Evolutionary conservation across 108 stramenopile genomes (phyloP), one percentile per base, ranked within the genome.

Genomic region (Fistulifera solaris): DNA sequence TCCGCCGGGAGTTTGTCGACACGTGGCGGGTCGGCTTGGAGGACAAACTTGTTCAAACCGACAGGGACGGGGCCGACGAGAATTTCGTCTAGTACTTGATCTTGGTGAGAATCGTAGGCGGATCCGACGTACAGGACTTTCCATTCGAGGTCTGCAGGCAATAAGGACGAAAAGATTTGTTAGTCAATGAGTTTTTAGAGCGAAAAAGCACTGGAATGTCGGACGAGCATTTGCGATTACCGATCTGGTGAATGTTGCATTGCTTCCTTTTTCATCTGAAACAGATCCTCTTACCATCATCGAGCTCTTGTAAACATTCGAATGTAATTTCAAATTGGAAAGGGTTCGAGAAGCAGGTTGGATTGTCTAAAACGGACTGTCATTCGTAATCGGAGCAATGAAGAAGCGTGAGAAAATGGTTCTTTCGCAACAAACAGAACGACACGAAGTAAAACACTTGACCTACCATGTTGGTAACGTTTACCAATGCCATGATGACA

Each of bases 321-420:
- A 99, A 98, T 12, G 96, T 98, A 47, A 99, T 94, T 75, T 99
- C 96, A 65, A 99, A 99, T 67, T 93, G 84, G 66, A 99, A 94
- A 4, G 95, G 94, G 59, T 81, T 91, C n/a, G 63, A 61, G 64
- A 96, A 96, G 35, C 58, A 56, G 19, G 89, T 78, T 18, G 98
- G 98, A 70, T 99, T 99, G 76, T 96, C 93, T 53, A 96, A 71
- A 44, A 96, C 94, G 24, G 75, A 79, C 91, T 89, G 28, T 17
- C 13, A 63, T n/a, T 49, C 21, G 62, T 23, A 23, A 48, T 50
- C 0, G 13, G 48, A 44, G 1, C 39, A 53, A 21, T n/a, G n/a
- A 25, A 59, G 47, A 56, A 42, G 49, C 14, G 22, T 10, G 23
- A 56, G 48, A 16, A 27, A 50, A 10, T 26, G 41, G 31, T 21